A percentile compares a stretch with the other conserved stretches of the same genome.
Conservation (phyloP, 805 yeast genomes). For the Pichia ethanolica region DNA sequence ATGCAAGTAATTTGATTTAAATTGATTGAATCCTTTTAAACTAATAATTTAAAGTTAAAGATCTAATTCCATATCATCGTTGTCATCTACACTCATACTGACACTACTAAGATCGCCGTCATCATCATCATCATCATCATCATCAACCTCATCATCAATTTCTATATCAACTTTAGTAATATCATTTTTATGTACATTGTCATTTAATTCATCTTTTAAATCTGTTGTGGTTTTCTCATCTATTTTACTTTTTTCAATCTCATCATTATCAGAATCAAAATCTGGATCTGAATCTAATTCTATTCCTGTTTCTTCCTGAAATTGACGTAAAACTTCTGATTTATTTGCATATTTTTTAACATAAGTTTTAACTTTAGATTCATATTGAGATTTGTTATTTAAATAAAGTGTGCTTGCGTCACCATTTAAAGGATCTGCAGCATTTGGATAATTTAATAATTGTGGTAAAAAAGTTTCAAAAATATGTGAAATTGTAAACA, state of each 20-base stretch:
- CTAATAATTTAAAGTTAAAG: background rate
- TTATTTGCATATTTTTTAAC: slow-evolving; percentile 61
- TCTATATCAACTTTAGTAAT: slow-evolving; percentile 12
- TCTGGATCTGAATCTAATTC: slow-evolving; percentile 17
- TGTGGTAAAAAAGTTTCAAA: slow-evolving; percentile 94
- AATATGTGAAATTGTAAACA: slow-evolving; percentile 86
- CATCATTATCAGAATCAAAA: slow-evolving; percentile 14
- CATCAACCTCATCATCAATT: slow-evolving; percentile 17
- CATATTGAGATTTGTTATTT: slow-evolving; percentile 59
- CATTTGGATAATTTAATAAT: slow-evolving; percentile 82
- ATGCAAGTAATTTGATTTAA: no score
- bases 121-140: slow-evolving; percentile 15
- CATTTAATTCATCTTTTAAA: background rate
- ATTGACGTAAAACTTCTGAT: slow-evolving; percentile 24
- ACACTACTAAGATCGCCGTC: slow-evolving; percentile 4
- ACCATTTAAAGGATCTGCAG: slow-evolving; percentile 87
- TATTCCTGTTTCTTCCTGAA: slow-evolving; percentile 15
- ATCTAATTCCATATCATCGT: slow-evolving; percentile 7
- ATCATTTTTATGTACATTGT: slow-evolving; percentile 16
- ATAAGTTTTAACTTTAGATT: slow-evolving; percentile 61
- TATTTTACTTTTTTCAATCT: slow-evolving; percentile 17
- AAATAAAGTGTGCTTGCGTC: slow-evolving; percentile 79
- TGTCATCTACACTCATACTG: background rate
- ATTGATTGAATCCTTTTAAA: no score
- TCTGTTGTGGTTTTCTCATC: slow-evolving; percentile 9